Conservation (phyloP, 257 asterid species). For the Penstemon newberryi region DNA sequence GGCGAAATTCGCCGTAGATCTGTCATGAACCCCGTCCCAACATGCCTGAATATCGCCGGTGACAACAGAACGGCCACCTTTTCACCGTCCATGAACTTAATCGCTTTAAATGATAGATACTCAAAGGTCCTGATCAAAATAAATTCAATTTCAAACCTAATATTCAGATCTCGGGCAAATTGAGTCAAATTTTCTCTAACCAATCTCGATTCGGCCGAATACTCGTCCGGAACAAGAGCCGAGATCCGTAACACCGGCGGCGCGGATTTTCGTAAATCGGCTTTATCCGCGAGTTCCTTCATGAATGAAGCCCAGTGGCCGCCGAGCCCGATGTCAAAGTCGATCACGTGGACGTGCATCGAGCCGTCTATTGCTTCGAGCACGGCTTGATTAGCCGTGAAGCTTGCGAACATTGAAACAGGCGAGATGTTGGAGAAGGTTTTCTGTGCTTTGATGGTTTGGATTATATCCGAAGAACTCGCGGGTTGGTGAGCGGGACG, state of each 20-base stretch:
- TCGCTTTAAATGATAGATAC: conserved; percentile 60
- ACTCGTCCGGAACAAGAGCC: conserved; percentile 76
- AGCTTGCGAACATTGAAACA: conserved; percentile 57
- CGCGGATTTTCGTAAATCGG: conserved; percentile 42
- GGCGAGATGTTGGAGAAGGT: conserved; percentile 69
- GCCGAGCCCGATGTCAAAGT: conserved; percentile 60
- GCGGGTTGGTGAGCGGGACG: conserved; percentile 37
- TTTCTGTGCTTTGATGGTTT: conserved; percentile 73
- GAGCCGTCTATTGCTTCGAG: conserved; percentile 54
- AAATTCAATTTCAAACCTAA: conserved; percentile 74
- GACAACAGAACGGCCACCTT: conserved; percentile 66
- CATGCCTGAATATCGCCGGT: conserved; percentile 66
- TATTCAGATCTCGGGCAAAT: conserved; percentile 70
- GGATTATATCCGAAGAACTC: conserved; percentile 55
- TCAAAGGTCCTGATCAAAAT: conserved; percentile 56
- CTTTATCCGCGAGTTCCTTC: conserved; percentile 72
- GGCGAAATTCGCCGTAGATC: conserved; percentile 75
- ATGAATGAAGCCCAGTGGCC: conserved; percentile 92
- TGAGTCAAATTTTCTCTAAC: conserved; percentile 60
- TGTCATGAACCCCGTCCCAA: conserved; percentile 66
- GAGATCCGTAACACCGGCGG: conserved; percentile 63
- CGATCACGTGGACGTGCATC: conserved; percentile 50
- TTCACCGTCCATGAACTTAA: conserved; percentile 79
- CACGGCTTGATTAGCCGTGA: conserved; percentile 62
- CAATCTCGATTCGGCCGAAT: conserved; percentile 59